Base-by-base conservation (phyloP, 179 eudicot species). In the Silene noctiflora region DNA sequence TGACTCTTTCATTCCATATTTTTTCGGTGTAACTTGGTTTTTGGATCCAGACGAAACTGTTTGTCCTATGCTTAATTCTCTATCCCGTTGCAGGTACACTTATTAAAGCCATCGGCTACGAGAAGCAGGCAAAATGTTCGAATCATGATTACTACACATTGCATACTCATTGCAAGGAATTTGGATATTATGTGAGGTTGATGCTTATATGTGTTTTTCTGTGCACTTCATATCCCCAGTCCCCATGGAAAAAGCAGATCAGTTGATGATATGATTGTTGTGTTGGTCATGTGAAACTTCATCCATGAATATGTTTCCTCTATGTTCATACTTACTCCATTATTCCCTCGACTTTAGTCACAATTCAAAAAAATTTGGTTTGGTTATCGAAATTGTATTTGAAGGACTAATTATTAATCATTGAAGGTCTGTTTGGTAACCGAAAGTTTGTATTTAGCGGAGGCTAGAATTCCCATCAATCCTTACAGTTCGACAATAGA, bases 151-250 rank as follows among this genome's bases (percentile, higher is more conserved):
- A 71, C 82, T 82, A 87, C 58, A 91, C 83, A 78, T 81, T 95
- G 71, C 79, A 77, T 70, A 76, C 65, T 78, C 98, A 95, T 55
- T 95, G 91, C 78, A 84, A 79, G 67, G 79, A 83, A 55, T 93
- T 93, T 81, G 97, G 97, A 73, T 48, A n/a, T 25, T 90, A 86
- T 86, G 85, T 81, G 74, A 90, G 98, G 99, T 95, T 72, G 16
- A 51, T 67, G 19, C 74, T 69, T 39, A 44, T 11, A 17, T 39
- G 27, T 65, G 7, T 27, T 35, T 12, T 66, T 25, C 1, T 33
- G 25, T 65, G 74, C 13, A 14, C 16, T 13, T 0, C 12, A 63
- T 16, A 2, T 13, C 22, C 13, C 61, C 69, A 71, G 1, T 17
- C 39, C 60, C 60, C 9, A 11, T 4, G 8, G 1, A 31, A 46